Base-by-base conservation (phyloP, 2,329 filamentous ascomycete genomes). In the Ramichloridium luteum region DNA sequence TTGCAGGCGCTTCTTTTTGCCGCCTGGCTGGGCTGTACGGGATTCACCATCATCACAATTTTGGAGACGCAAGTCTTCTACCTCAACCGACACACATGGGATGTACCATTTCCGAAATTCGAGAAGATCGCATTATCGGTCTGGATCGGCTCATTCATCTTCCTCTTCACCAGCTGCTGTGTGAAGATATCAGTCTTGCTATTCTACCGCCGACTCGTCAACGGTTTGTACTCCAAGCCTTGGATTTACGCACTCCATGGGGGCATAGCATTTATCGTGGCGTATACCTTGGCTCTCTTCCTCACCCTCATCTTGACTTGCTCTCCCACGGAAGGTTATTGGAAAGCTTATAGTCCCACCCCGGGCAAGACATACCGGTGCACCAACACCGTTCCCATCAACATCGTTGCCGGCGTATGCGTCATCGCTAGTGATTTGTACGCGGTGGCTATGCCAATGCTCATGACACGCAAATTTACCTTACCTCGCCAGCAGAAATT, bases 391-490 rank as follows among this genome's bases (percentile, higher is more conserved):
- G 53, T 44, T 3, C 49, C 51, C n/a, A 41, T 56, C 16, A 55
- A 60, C 20, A 41, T 62, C 2, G 40, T 56, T 5, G 56, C 56
- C 12, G 56, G 57, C 11, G 50, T 50, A 6, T 46, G 61, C 35
- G 57, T 57, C 32, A 51, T 54, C 3, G 12, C 59, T 3, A 56
- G 57, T 27, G 60, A 64, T 31, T 40, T 62, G 5, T 46, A 62
- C 35, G 52, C 60, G 2, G 56, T 57, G 27, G 40, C 48, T 2
- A 40, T 66, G 14, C 64, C 64, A 0, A 47, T 60, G 8, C 50
- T 64, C 13, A 54, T 66, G 16, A 57, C 65, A 5, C 53, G 57
- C 48, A 57, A 60, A n/a, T 47, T 67, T 4, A 52, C 57, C 16
- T 55, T 67, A 23, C 52, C 59, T 3, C 44, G 34, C 11, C 47